Base-by-base conservation (phyloP, 257 asterid genomes). In the Linderniella brevidens region DNA sequence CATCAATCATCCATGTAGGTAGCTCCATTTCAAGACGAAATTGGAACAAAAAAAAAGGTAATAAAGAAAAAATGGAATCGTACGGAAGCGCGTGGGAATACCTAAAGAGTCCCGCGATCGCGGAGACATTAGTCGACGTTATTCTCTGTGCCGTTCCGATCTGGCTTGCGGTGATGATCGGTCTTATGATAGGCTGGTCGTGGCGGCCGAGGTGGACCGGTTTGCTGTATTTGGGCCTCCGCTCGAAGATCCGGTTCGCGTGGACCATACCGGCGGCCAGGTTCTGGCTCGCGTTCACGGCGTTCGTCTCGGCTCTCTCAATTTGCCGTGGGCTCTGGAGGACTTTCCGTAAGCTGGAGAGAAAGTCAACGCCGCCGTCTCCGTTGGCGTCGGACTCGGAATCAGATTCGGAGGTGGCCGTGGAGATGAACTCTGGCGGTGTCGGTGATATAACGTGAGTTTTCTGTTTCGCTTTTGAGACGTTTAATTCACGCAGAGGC, bases 171-270 rank as follows among this genome's bases (percentile, higher is more conserved):
- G 82, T 90, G 45, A 85, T 79, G 96, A 77, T 90, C 54, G 99
- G 99, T 15, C 62, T 90, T 44, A 0, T 81, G 48, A 85, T 90
- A 75, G 99, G 99, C 3, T 90, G 99, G 99, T 75, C 93, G 8
- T 90, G 96, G 99, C 64, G 82, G 61, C 93, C 96, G 14, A 63
- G 93, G 53, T 85, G 94, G 96, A 77, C 88, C 42, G 93, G 99
- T 0, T 59, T 90, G 58, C 58, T 85, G 14, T 82, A 69, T 58
- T 72, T 85, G 11, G 94, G 96, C 0, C 61, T 81, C 64, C 80
- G 94, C 56, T 85, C 96, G 3, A 90, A 81, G 65, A 61, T 79
- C 69, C 80, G 93, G 42, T 71, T 79, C 40, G 19, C 65, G 11
- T 90, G 96, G 99, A 77, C 99, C 13, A 53, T 67, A 48, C 93